phyloP scores from a whole-genome alignment of 2,329 filamentous ascomycete genomes.

The Cadophora sp. region DNA sequence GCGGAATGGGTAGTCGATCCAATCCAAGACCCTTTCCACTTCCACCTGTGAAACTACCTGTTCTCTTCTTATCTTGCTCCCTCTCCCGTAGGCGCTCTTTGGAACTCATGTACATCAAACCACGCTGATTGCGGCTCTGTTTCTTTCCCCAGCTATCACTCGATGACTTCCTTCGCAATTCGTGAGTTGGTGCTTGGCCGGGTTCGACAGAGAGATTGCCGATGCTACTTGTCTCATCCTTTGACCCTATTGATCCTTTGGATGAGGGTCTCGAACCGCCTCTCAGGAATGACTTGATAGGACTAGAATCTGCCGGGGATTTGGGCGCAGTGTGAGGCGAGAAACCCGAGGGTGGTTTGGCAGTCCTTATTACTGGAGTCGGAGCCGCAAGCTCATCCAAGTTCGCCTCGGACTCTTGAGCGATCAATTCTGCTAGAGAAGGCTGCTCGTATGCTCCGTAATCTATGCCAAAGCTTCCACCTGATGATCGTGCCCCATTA shows the following conservation, averaged over 20 bases:
- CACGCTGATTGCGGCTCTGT: conserved; percentile 58
- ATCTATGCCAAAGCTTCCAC: conserved; percentile 70
- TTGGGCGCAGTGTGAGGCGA: conserved; percentile 73
- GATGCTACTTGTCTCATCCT: conserved; percentile 65
- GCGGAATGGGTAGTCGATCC: conserved; percentile 38
- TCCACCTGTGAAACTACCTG: conserved; percentile 51
- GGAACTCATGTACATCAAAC: conserved; percentile 77
- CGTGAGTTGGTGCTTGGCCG: conserved; percentile 53
- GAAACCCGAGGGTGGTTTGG: conserved; percentile 79
- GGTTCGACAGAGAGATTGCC: conserved; percentile 70
- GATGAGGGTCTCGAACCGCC: conserved; percentile 63
- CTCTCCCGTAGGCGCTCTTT: conserved; percentile 70
- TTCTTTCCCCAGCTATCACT: conserved; percentile 70
- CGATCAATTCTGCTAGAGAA: conserved; percentile 55
- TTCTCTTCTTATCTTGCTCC: conserved; percentile 66
- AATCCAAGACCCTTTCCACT: conserved; percentile 49
- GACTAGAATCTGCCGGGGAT: conserved; percentile 53
- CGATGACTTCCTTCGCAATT: conserved; percentile 60
- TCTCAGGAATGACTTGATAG: conserved; percentile 66
- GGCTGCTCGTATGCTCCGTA: conserved; percentile 70
- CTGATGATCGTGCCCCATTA: conserved; percentile 37
- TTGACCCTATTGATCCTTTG: conserved; percentile 60
- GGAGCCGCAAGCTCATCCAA: conserved; percentile 67
- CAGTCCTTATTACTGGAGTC: conserved; percentile 79
- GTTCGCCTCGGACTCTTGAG: conserved; percentile 50